phyloP scores from a whole-genome alignment of 2,329 filamentous ascomycete species.

The Phyllosticta citribraziliensis region DNA sequence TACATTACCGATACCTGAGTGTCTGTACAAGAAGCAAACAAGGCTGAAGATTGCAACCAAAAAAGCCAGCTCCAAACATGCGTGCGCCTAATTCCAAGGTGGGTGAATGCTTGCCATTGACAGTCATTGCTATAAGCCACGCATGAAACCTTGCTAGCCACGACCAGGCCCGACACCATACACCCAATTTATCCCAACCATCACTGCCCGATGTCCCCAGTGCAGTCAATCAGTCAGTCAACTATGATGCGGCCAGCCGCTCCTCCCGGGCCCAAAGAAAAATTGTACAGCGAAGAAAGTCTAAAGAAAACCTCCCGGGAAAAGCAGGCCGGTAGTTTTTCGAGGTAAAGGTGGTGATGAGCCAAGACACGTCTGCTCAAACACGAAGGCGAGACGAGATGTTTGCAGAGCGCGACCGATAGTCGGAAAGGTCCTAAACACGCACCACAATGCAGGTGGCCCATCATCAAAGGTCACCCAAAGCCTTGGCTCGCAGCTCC shows the following conservation, averaged over 20 bases:
- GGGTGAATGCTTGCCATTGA: not conserved
- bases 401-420: not conserved
- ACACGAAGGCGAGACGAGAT: not conserved
- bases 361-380: not conserved
- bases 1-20: not conserved
- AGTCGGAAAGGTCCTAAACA: not conserved
- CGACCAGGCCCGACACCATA: not conserved
- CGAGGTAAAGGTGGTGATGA: not conserved
- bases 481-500: conserved; percentile 3
- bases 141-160: not conserved
- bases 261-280: not conserved
- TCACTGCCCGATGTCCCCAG: not conserved
- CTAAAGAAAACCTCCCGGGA: not conserved
- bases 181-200: not conserved
- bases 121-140: not conserved
- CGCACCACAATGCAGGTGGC: not conserved
- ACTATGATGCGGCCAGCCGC: not conserved
- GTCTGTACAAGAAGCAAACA: not conserved
- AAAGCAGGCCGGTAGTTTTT: not conserved
- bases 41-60: not conserved
- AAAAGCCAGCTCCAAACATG: not conserved
- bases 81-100: not conserved
- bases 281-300: not conserved
- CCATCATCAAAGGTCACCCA: not conserved
- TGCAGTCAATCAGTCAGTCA: not conserved